Conservation (phyloP, 495 filamentous ascomycete genomes). For the Xylaria castorea region DNA sequence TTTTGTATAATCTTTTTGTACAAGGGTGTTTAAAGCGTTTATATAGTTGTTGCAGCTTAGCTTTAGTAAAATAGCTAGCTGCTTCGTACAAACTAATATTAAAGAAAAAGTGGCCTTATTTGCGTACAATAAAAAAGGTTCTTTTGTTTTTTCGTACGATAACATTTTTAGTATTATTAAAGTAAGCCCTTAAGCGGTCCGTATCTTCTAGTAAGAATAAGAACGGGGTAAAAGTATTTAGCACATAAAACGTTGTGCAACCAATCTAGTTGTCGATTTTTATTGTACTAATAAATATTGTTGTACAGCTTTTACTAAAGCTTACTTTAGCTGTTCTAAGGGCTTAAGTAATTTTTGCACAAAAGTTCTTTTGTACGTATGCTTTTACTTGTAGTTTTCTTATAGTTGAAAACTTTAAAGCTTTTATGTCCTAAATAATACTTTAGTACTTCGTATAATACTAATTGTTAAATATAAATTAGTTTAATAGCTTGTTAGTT, state of each 20-base stretch:
- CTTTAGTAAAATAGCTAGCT: neutral
- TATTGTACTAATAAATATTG: neutral
- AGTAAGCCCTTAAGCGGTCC: neutral
- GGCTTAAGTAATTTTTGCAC: neutral
- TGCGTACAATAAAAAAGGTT: neutral
- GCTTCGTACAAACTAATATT: neutral
- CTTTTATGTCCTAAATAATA: conserved; percentile 1
- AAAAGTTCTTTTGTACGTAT: neutral
- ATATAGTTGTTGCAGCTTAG: neutral
- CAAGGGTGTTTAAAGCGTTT: neutral
- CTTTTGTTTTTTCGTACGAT: neutral
- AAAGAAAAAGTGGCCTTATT: neutral
- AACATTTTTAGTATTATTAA: conserved; percentile 7
- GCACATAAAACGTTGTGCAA: neutral
- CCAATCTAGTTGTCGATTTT: neutral
- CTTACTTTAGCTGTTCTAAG: neutral
- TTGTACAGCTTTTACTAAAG: neutral
- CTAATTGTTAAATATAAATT: neutral
- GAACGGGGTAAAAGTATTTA: neutral
- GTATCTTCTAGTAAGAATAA: neutral
- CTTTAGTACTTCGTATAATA: no score
- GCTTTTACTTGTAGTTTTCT: neutral
- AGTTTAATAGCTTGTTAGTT: neutral
- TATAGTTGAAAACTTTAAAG: neutral
- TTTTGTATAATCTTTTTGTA: conserved; percentile 11